Percentiles rank a stretch among this genome's conserved stretches.
Conservation (phyloP, 768 basidiomycete species). For the Clitopilus hobsonii region DNA sequence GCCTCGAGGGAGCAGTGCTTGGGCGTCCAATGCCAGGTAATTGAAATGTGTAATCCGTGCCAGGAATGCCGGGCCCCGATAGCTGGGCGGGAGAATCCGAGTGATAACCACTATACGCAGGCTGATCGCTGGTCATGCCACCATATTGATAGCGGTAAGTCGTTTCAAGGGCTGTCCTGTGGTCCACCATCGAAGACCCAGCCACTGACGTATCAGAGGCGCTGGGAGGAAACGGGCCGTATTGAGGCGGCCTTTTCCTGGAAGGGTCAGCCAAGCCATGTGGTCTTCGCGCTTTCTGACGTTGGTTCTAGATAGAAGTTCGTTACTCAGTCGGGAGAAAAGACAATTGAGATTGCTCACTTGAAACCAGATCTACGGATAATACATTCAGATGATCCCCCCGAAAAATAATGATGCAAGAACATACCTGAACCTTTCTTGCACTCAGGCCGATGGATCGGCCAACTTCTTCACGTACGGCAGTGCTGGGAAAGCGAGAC, state of each 20-base stretch:
- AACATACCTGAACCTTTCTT: conserved; percentile 80
- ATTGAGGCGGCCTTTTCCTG: conserved; percentile 52
- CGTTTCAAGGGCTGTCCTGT: conserved; percentile 8
- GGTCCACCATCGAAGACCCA: conserved; percentile 9
- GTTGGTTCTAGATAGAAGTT: conserved; percentile 59
- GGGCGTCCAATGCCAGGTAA: conserved; percentile 2
- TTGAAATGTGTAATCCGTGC: conserved; percentile 17
- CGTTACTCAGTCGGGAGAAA: conserved; percentile 8
- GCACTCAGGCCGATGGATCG: conserved; percentile 85
- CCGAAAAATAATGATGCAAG: conserved; percentile 7
- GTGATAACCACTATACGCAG: conserved; percentile 14
- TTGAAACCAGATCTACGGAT: conserved; percentile 95
- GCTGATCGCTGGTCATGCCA: conserved; percentile 7
- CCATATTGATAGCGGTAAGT: neutral
- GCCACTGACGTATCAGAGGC: conserved; percentile 27
- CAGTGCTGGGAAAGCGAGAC: conserved; percentile 88
- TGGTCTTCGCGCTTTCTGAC: conserved; percentile 81
- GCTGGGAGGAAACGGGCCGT: conserved; percentile 51
- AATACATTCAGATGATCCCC: conserved; percentile 7
- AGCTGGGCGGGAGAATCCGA: conserved; percentile 35
- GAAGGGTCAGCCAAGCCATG: conserved; percentile 55
- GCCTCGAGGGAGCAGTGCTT: conserved; percentile 2
- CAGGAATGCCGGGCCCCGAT: conserved; percentile 55
- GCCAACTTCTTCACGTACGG: conserved; percentile 84
- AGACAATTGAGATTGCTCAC: conserved; percentile 32